Evolutionary conservation across 2,329 filamentous ascomycete species (phyloP).

Genomic region (Thielaviopsis punctulata): DNA sequence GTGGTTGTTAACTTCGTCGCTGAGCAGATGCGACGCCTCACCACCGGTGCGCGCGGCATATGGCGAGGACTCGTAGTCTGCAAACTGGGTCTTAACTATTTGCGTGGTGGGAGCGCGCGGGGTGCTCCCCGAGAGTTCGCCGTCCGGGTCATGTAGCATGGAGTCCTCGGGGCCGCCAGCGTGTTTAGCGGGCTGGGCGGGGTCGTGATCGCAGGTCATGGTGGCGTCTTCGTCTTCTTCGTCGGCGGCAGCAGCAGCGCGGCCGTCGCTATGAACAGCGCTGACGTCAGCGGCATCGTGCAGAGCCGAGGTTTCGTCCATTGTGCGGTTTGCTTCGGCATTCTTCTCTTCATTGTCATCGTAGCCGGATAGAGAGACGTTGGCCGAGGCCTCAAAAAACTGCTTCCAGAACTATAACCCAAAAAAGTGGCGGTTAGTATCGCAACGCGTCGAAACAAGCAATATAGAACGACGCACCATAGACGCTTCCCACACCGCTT

Average conservation of each 20-base stretch:
- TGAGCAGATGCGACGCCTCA: slow-evolving; percentile 19
- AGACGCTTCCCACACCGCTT: slow-evolving; percentile 88
- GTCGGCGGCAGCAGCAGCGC: slow-evolving; percentile 29
- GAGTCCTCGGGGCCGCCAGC: slow-evolving; percentile 35
- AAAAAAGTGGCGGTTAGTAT: not conserved
- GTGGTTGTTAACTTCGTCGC: slow-evolving; percentile 20
- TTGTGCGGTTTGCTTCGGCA: slow-evolving; percentile 27
- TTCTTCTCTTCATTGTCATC: slow-evolving; percentile 60
- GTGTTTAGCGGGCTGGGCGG: not conserved
- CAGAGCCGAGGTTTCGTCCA: slow-evolving; percentile 33
- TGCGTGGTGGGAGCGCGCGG: slow-evolving; percentile 36
- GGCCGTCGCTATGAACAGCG: slow-evolving; percentile 13
- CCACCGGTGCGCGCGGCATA: slow-evolving; percentile 46
- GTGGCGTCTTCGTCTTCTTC: slow-evolving; percentile 22
- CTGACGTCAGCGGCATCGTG: slow-evolving; percentile 33
- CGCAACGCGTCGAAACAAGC: not conserved
- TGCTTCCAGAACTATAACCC: slow-evolving; percentile 83
- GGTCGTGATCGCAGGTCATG: slow-evolving; percentile 20
- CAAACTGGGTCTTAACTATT: slow-evolving; percentile 35
- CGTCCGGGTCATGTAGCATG: slow-evolving; percentile 41
- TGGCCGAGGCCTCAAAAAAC: slow-evolving; percentile 97
- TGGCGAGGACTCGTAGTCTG: slow-evolving; percentile 51
- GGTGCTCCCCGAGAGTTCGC: slow-evolving; percentile 47
- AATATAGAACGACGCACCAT: slow-evolving; percentile 40
- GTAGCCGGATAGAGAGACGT: slow-evolving; percentile 89